Conservation (phyloP, 2,329 filamentous ascomycete genomes). For the Chaetomium sp. region DNA sequence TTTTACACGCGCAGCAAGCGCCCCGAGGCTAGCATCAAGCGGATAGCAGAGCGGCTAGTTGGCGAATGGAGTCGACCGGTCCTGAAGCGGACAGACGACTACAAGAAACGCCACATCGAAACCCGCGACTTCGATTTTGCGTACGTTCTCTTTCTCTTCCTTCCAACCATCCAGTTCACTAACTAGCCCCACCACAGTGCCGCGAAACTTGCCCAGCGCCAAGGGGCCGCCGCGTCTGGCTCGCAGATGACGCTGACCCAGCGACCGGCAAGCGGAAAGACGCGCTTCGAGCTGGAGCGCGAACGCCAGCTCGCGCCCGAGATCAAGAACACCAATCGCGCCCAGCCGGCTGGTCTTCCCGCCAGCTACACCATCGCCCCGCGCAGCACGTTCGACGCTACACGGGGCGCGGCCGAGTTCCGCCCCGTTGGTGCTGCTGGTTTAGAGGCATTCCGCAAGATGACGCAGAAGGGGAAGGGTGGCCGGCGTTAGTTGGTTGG, state of each 20-base stretch:
- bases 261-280: constrained; percentile 48
- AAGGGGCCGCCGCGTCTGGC: constrained; percentile 44
- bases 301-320: constrained; percentile 61
- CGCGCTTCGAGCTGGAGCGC: constrained; percentile 53
- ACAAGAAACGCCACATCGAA: constrained; percentile 76
- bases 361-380: constrained; percentile 62
- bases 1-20: constrained; percentile 97
- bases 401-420: constrained; percentile 51
- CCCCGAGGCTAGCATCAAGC: constrained; percentile 84
- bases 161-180: neutral
- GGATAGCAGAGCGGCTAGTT: constrained; percentile 87
- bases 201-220: constrained; percentile 55
- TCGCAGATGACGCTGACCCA: constrained; percentile 55
- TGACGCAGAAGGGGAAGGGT: constrained; percentile 64
- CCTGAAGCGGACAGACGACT: constrained; percentile 89
- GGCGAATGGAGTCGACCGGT: constrained; percentile 96
- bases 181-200: constrained; percentile 44
- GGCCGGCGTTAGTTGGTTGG: constrained; percentile 13
- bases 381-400: constrained; percentile 62
- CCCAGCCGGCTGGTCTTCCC: constrained; percentile 56
- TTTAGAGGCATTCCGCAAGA: constrained; percentile 65
- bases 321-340: constrained; percentile 55
- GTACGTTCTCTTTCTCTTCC: constrained; percentile 48
- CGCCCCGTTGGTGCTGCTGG: constrained; percentile 65
- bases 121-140: constrained; percentile 65